Conservation (phyloP, 345 rosid species). For the Microthlaspi erraticum region DNA sequence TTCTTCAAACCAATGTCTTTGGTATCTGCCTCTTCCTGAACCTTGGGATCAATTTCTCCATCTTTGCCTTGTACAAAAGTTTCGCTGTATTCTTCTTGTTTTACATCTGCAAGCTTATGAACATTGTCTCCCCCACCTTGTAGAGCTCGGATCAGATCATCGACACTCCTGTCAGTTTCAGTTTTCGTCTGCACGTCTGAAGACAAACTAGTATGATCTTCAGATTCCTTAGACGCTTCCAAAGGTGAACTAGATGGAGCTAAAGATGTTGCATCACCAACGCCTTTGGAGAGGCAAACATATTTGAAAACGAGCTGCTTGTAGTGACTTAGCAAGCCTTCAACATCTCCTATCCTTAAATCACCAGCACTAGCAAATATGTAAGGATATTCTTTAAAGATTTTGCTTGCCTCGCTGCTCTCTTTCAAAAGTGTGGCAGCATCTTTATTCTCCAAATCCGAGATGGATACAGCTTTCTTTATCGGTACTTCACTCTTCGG, state of each 20-base stretch:
- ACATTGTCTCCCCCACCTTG: slow-evolving; percentile 35
- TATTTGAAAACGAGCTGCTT: slow-evolving; percentile 53
- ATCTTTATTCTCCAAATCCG: slow-evolving; percentile 85
- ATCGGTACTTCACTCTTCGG: slow-evolving; percentile 48
- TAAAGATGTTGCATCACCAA: slow-evolving; percentile 31
- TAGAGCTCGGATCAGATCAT: slow-evolving; percentile 43
- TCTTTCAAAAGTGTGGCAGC: slow-evolving; percentile 75
- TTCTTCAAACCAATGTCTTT: background rate
- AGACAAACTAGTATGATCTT: slow-evolving; percentile 21
- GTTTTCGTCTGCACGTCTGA: slow-evolving; percentile 25
- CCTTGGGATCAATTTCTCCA: slow-evolving; percentile 20
- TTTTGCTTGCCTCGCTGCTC: slow-evolving; percentile 48
- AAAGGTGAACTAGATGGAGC: slow-evolving; percentile 32
- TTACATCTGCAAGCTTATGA: slow-evolving; percentile 32
- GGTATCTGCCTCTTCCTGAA: slow-evolving; percentile 16
- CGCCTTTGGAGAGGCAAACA: slow-evolving; percentile 41
- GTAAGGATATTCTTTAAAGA: slow-evolving; percentile 78
- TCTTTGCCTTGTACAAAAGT: background rate
- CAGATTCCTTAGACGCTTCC: slow-evolving; percentile 26
- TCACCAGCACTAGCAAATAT: slow-evolving; percentile 75
- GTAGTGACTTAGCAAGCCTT: slow-evolving; percentile 72
- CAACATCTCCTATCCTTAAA: slow-evolving; percentile 72
- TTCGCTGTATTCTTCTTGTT: slow-evolving; percentile 23
- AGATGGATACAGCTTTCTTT: slow-evolving; percentile 63
- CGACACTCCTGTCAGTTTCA: slow-evolving; percentile 39